Evolutionary conservation across 164 flowering plant genomes (phyloP).

Genomic region (Aristolochia californica): DNA sequence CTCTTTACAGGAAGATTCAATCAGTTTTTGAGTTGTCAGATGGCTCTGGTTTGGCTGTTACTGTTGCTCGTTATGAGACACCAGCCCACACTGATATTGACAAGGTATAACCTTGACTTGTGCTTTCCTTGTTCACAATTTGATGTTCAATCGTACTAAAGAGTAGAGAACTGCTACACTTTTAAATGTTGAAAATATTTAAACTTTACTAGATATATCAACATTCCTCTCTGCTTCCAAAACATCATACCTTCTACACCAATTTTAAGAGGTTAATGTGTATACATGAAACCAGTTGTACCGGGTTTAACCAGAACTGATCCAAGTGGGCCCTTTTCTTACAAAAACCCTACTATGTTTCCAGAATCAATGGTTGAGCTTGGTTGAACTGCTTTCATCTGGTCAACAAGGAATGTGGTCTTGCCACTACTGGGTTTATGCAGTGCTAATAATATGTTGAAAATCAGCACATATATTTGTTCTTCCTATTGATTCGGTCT

Average conservation of each 20-base stretch:
- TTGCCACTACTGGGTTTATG: neutral
- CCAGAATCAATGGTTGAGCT: no score
- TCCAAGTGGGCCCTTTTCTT: no score
- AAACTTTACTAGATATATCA: neutral
- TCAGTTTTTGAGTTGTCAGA: slow-evolving; percentile 95
- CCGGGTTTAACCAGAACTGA: no score
- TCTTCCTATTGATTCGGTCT: neutral
- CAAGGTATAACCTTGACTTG: slow-evolving; percentile 43
- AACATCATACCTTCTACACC: no score
- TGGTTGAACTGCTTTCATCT: neutral
- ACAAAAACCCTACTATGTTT: no score
- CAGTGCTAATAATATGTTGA: no score
- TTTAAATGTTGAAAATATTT: neutral
- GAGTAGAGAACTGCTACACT: neutral
- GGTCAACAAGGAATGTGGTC: neutral
- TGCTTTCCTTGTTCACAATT: neutral
- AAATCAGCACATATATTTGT: neutral
- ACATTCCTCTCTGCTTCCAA: no score
- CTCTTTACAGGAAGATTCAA: slow-evolving; percentile 36
- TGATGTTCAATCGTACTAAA: neutral
- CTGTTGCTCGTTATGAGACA: slow-evolving; percentile 98
- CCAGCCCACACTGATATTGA: slow-evolving; percentile 92
- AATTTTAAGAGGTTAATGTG: no score
- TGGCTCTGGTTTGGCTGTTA: slow-evolving; percentile 95
- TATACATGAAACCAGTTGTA: no score